Base-by-base conservation (phyloP, 805 yeast genomes). In the Clavispora fructus region DNA sequence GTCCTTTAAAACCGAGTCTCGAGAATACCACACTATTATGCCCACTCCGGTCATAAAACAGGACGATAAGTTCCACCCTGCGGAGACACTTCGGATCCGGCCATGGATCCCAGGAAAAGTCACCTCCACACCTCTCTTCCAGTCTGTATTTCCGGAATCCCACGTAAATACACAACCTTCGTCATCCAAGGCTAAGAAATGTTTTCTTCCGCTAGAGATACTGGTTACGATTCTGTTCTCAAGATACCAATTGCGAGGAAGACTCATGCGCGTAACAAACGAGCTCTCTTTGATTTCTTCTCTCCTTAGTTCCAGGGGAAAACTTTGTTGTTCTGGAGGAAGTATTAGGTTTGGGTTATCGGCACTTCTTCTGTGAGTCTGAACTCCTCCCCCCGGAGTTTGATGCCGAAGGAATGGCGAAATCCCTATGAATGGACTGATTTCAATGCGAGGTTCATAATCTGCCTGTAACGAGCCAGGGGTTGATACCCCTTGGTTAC, bases 1-100 rank as follows among this genome's bases (percentile, higher is more conserved):
- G 25, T 57, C 62, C 35, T 54, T 39, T 4, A 58, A 45, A 4
- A 57, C 39, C 13, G 57, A 30, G 2, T 45, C 61, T 39, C 79
- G 55, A 1, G 58, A 42, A 38, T 67, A 69, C 91, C 91, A 84
- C 14, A 78, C 70, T 0, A 82, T 71, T 25, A 86, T 59, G 0
- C 91, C 89, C 40, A 74, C 64, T 7, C 65, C 64, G 16, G 66
- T 66, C 2, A 81, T 62, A 41, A 72, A 67, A 17, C 78, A 78
- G 37, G 79, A 77, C 43, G 79, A 76, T 13, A 74, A 61, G 47
- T 77, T 74, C 92, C 92, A 85, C 0, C 92, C 94, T 14, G 87
- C 83, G 11, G 72, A 69, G 9, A 81, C 73, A 51, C 74, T 77
- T 10, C 78, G 69, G 10, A 70, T 68, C 29, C 64, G 58, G 0